Evolutionary conservation across 176 grass and related monocot genomes (phyloP).

Genomic region (Triticum urartu): DNA sequence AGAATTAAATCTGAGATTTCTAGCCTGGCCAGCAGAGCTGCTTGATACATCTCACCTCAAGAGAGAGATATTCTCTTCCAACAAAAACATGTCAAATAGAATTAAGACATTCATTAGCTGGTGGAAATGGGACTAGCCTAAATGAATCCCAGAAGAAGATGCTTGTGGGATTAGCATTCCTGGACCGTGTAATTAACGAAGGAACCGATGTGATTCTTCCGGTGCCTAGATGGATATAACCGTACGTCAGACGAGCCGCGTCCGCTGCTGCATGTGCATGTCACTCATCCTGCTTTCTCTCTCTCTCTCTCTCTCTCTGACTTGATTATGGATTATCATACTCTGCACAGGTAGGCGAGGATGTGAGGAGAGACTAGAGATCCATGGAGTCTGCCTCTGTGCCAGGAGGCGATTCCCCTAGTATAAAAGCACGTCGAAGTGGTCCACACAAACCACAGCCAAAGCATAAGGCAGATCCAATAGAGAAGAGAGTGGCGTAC

Average conservation of each 20-base stretch:
- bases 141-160: neutral
- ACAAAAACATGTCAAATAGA: neutral
- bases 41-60: too few species aligned
- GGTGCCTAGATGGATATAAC: neutral
- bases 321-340: neutral
- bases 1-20: neutral
- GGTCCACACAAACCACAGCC: slow-evolving; percentile 26
- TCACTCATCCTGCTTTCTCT: neutral
- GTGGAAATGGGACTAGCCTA: neutral
- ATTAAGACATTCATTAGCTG: neutral
- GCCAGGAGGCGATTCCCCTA: neutral
- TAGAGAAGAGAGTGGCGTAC: neutral
- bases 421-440: slow-evolving; percentile 38
- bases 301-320: too few species aligned
- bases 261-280: neutral
- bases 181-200: neutral
- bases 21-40: too few species aligned
- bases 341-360: neutral
- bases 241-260: too few species aligned
- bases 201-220: neutral
- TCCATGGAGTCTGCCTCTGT: neutral
- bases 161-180: neutral
- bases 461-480: slow-evolving; percentile 25
- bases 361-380: neutral
- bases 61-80: neutral